Evolutionary conservation across 2,329 filamentous ascomycete species (phyloP).

Genomic region (Pseudopyrenochaeta lycopersici): DNA sequence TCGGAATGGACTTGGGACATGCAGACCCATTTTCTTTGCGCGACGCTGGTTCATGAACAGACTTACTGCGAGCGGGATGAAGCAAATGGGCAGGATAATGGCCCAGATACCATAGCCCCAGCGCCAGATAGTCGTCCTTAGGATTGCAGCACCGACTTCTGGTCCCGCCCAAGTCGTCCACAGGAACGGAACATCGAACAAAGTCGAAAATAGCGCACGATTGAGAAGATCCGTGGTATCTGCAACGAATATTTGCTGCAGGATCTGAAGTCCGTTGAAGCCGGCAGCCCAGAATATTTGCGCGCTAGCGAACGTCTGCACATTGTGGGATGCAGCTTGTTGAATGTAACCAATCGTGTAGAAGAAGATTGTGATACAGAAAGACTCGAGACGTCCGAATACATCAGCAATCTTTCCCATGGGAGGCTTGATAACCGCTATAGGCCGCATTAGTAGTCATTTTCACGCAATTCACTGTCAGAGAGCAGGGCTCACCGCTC

Average conservation of each 20-base stretch:
- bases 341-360: slow-evolving; percentile 67
- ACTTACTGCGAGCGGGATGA: slow-evolving; percentile 63
- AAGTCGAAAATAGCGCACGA: slow-evolving; percentile 66
- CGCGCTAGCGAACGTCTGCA: slow-evolving; percentile 61
- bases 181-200: slow-evolving; percentile 68
- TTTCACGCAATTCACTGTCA: too few relatives aligned
- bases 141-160: slow-evolving; percentile 59
- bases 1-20: slow-evolving; percentile 52
- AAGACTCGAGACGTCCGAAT: slow-evolving; percentile 69
- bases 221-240: slow-evolving; percentile 67
- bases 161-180: slow-evolving; percentile 70
- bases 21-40: slow-evolving; percentile 59
- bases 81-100: slow-evolving; percentile 66
- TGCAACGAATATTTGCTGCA: slow-evolving; percentile 72
- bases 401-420: slow-evolving; percentile 70
- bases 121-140: slow-evolving; percentile 62
- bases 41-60: slow-evolving; percentile 63
- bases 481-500: slow-evolving; percentile 39
- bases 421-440: slow-evolving; percentile 67
- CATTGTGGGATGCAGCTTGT: slow-evolving; percentile 64
- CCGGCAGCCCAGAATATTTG: slow-evolving; percentile 71
- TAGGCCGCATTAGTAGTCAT: background rate
- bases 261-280: slow-evolving; percentile 66
- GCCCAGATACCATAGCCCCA: slow-evolving; percentile 72
- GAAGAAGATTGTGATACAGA: slow-evolving; percentile 62